Percentiles rank a stretch among this genome's conserved stretches.
Evolutionary conservation across 768 basidiomycete genomes (phyloP).

Genomic region (Leccinum uliginosum): DNA sequence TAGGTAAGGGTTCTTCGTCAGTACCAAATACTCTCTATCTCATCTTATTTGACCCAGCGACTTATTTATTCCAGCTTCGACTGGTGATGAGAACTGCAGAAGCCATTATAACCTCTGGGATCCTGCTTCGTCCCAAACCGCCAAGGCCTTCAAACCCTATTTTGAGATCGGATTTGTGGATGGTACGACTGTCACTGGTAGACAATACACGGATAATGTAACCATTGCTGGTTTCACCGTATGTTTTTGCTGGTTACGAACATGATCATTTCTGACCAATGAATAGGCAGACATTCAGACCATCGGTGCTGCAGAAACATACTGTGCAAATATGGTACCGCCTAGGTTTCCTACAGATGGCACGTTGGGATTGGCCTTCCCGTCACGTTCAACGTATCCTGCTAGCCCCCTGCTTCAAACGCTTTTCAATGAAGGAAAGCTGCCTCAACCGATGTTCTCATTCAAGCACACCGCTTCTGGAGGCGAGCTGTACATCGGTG

Average conservation of each 20-base stretch:
- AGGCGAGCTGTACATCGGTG: no score
- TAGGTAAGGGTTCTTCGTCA: no score
- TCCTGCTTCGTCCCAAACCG: no score
- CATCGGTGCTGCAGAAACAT: conserved; percentile 5
- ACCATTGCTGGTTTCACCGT: conserved; percentile 5
- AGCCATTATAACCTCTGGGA: no score
- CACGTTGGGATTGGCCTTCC: conserved; percentile 27
- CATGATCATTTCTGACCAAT: neutral
- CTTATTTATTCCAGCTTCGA: no score
- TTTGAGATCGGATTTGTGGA: no score
- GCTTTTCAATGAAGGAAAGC: conserved; percentile 1
- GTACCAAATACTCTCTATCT: no score
- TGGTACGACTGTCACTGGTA: conserved; percentile 16
- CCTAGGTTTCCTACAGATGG: conserved; percentile 4
- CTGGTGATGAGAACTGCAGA: no score
- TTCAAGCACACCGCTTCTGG: no score
- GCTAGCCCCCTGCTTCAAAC: conserved; percentile 28
- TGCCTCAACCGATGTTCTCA: no score
- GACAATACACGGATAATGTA: conserved; percentile 34
- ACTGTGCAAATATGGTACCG: neutral
- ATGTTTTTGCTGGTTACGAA: neutral
- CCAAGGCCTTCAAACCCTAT: no score
- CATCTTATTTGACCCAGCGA: no score
- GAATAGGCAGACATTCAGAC: conserved; percentile 10
- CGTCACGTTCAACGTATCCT: conserved; percentile 20